These are phyloP conservation scores for Saturnispora quitensis DNA, from an alignment of 805 yeast species.

Conservation along the genomic window DNA sequence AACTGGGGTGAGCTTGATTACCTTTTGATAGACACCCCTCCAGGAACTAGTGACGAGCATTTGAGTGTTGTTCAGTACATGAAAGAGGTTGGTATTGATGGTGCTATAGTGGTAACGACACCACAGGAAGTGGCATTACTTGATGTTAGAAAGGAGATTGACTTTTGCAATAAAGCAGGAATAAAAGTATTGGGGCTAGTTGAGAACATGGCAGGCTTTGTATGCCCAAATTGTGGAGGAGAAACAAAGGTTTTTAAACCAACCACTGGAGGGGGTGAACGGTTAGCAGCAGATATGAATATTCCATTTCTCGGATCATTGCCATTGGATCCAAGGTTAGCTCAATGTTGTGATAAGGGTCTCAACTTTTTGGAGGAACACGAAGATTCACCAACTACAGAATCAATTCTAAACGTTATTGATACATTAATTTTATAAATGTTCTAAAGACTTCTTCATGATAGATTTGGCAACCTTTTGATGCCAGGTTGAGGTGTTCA, in stretches of 20 bases:
- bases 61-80: conserved; percentile 79
- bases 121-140: conserved; percentile 96
- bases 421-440: conserved; percentile 28
- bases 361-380: conserved; percentile 70
- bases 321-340: conserved; percentile 93
- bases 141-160: conserved; percentile 93
- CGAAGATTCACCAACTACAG: conserved; percentile 90
- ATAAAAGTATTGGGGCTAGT: conserved; percentile 83
- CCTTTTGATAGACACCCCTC: conserved; percentile 91
- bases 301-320: conserved; percentile 84
- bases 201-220: conserved; percentile 98
- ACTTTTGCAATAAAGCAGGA: conserved; percentile 86
- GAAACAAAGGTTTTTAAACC: conserved; percentile 86
- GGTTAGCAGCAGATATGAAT: conserved; percentile 67
- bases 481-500: conserved; percentile 1
- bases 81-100: conserved; percentile 88
- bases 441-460: conserved; percentile 3
- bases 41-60: conserved; percentile 98
- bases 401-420: conserved; percentile 78
- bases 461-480: conserved; percentile 4
- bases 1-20: conserved; percentile 91
- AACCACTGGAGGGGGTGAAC: conserved; percentile 94
- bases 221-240: conserved; percentile 89
- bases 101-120: conserved; percentile 90
- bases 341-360: conserved; percentile 81